phyloP scores from a whole-genome alignment of 768 basidiomycete genomes.

The Antrodiella citrinella region DNA sequence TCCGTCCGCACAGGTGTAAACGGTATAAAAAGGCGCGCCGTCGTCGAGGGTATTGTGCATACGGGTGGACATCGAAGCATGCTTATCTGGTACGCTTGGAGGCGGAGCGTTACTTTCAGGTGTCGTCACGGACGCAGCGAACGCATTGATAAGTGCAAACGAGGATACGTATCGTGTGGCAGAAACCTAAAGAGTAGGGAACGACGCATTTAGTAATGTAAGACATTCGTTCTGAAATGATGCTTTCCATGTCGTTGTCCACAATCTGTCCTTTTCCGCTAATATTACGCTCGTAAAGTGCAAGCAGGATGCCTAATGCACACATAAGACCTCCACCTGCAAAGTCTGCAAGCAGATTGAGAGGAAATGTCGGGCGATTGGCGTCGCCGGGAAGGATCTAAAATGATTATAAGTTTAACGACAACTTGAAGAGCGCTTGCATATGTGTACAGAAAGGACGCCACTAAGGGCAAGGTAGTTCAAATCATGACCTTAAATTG shows the following conservation, averaged over 20 bases:
- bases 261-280: slow-evolving; percentile 71
- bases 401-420: neutral
- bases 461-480: slow-evolving; percentile 81
- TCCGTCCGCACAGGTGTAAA: slow-evolving; percentile 68
- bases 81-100: neutral
- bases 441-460: slow-evolving; percentile 48
- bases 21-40: slow-evolving; percentile 69
- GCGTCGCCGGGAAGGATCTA: slow-evolving; percentile 56
- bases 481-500: slow-evolving; percentile 61
- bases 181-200: slow-evolving; percentile 44
- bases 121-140: slow-evolving; percentile 7
- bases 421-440: neutral
- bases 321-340: slow-evolving; percentile 75
- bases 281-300: slow-evolving; percentile 56
- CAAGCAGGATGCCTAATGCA: slow-evolving; percentile 65
- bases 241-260: slow-evolving; percentile 62
- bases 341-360: slow-evolving; percentile 77
- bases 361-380: slow-evolving; percentile 61
- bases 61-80: neutral
- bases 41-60: slow-evolving; percentile 57
- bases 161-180: slow-evolving; percentile 72
- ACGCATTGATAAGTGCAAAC: slow-evolving; percentile 51
- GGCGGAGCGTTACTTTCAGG: neutral
- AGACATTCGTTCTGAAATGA: neutral
- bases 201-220: neutral